Evolutionary conservation across 768 basidiomycete species (phyloP), one percentile per base, ranked within the genome.

Genomic region (Macrocybe gigantea): DNA sequence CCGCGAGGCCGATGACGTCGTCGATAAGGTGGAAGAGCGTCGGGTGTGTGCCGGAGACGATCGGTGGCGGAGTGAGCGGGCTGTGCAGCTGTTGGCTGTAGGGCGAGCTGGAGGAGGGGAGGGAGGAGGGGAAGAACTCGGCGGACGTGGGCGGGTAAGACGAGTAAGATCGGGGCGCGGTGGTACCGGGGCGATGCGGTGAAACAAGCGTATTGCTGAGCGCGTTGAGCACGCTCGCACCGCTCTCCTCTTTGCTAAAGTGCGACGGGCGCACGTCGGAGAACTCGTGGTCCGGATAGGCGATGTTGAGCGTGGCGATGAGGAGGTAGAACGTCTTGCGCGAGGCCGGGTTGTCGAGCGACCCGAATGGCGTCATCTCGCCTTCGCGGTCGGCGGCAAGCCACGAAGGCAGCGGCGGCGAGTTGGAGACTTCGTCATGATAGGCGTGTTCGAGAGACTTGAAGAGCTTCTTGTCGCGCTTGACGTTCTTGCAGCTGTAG

Each of bases 231-330:
- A 95, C 88, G 63, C 69, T 77, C 3, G 88, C 87, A 35, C 73
- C 83, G 65, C 79, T 78, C 65, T 89, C 82, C 65, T 94, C 91
- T 49, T 85, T 85, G 61, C 78, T 82, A 67, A 99, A 99, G 57
- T 95, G 87, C 7, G 85, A 84, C 0, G 93, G 89, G 29, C 87
- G 81, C 44, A 96, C 86, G 63, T 90, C 86, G 6, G 90, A 89
- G 72, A 98, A 99, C 61, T 97, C 94, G 70, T 97, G 80, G 77
- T 98, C 95, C 2, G 95, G 95, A 62, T 94, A 99, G 5, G 95
- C 94, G 59, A 92, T 82, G 72, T 99, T 99, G 59, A 99, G 85
- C 2, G 93, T 93, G 32, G 92, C 88, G 59, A 98, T 96, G 63
- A 98, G 86, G 43, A 94, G 82, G 73, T 93, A 96, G 49, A 96